Evolutionary conservation across 208 protist species (phyloP).

Genomic region (Leishmania martiniquensis): DNA sequence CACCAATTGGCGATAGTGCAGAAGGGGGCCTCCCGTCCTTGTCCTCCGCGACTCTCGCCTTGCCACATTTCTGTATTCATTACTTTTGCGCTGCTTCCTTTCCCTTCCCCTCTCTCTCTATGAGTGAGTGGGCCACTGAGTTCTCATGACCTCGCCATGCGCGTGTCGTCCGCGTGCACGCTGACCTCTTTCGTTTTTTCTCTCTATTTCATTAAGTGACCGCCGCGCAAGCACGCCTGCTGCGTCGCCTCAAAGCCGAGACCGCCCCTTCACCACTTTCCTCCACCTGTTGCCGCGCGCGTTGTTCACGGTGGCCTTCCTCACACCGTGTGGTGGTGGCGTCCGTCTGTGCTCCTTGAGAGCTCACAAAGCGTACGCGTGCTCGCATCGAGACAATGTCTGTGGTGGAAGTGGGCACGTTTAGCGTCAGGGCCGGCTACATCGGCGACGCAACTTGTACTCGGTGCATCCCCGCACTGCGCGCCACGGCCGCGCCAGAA

Average conservation of each 20-base stretch:
- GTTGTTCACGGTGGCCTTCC: background rate
- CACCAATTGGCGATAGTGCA: background rate
- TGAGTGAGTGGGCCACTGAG: background rate
- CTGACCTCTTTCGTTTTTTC: background rate
- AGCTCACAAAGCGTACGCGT: background rate
- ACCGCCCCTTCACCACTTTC: background rate
- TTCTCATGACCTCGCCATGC: no score
- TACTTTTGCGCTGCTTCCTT: background rate
- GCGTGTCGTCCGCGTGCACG: no score
- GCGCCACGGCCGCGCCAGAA: conserved; percentile 22
- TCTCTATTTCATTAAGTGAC: background rate
- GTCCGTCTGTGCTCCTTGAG: background rate
- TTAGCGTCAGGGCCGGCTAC: conserved; percentile 68
- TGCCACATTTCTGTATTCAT: background rate
- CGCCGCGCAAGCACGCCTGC: background rate
- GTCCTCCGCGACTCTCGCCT: background rate
- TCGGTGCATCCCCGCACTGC: conserved; percentile 38
- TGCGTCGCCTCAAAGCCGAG: background rate
- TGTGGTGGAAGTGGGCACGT: conserved; percentile 83
- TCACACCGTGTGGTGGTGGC: background rate
- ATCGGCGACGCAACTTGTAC: conserved; percentile 76
- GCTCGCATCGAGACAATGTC: conserved; percentile 25
- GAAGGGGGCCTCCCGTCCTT: background rate
- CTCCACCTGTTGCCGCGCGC: background rate
- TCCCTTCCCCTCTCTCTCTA: background rate